Conservation (phyloP, 2,329 filamentous ascomycete species). For the Fusarium oxysporum region DNA sequence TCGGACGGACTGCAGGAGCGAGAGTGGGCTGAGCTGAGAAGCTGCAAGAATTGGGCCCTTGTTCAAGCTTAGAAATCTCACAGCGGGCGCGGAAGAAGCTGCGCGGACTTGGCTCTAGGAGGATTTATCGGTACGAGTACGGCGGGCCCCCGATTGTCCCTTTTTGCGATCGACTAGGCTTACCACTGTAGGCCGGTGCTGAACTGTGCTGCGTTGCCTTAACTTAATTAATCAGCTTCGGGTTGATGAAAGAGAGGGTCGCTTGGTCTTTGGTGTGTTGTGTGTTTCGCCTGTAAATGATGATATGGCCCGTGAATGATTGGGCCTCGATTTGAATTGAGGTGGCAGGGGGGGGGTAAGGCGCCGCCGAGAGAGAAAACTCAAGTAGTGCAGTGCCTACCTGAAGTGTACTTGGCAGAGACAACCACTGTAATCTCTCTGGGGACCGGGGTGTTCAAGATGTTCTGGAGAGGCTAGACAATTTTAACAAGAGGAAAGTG, state of each 20-base stretch:
- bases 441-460: slow-evolving; percentile 23
- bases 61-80: slow-evolving; percentile 39
- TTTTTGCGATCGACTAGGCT: slow-evolving; percentile 11
- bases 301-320: slow-evolving; percentile 38
- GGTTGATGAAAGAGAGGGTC: slow-evolving; percentile 36
- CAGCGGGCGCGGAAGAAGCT: slow-evolving; percentile 43
- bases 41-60: slow-evolving; percentile 35
- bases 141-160: slow-evolving; percentile 24
- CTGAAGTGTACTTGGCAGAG: slow-evolving; percentile 32
- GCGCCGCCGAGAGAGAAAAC: slow-evolving; percentile 34
- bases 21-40: slow-evolving; percentile 41
- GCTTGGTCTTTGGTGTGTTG: slow-evolving; percentile 16
- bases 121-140: slow-evolving; percentile 15
- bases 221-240: slow-evolving; percentile 42
- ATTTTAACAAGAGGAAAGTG: slow-evolving; percentile 30
- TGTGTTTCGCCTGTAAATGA: slow-evolving; percentile 39
- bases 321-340: slow-evolving; percentile 34
- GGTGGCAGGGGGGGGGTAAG: slow-evolving; percentile 35
- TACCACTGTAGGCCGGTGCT: neutral
- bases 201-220: slow-evolving; percentile 25
- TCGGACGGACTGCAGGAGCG: slow-evolving; percentile 35
- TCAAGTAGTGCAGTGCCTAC: slow-evolving; percentile 36
- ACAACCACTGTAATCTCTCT: slow-evolving; percentile 39
- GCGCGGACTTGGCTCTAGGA: slow-evolving; percentile 32
- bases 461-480: slow-evolving; percentile 30